Percentiles rank a stretch among this genome's conserved stretches.
Conservation (phyloP, 2,329 filamentous ascomycete species). For the Aspergillus japonicus region DNA sequence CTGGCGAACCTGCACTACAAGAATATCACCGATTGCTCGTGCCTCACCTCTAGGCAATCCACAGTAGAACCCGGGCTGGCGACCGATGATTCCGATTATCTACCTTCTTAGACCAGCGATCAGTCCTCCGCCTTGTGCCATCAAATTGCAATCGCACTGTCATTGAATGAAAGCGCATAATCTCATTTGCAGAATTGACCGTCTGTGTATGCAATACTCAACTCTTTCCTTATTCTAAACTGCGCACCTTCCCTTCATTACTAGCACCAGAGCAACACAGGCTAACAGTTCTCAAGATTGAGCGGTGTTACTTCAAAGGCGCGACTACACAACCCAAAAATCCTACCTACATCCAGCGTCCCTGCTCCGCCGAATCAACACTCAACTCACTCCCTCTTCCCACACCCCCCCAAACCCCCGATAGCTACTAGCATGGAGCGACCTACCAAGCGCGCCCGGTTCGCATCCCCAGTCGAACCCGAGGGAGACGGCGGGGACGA, state of each 20-base stretch:
- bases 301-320: not conserved
- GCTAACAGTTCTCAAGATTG: not conserved
- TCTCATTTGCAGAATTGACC: not conserved
- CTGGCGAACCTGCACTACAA: not conserved
- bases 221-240: not conserved
- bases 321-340: not conserved
- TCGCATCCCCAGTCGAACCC: constrained; percentile 34
- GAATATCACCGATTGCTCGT: not conserved
- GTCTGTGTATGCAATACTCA: not conserved
- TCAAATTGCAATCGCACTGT: not conserved
- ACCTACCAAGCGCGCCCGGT: constrained; percentile 58
- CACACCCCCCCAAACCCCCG: not conserved
- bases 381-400: not conserved
- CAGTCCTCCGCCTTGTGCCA: not conserved
- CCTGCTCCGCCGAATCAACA: not conserved
- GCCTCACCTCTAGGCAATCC: not conserved
- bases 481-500: constrained; percentile 31
- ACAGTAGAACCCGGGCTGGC: not conserved
- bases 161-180: not conserved
- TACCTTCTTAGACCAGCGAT: not conserved
- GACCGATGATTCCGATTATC: not conserved
- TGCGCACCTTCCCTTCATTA: not conserved
- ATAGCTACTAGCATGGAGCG: constrained; percentile 28
- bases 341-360: not conserved
- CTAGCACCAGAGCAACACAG: not conserved